phyloP scores from a whole-genome alignment of 352 stramenopile species.

The Ochromonadaceae sp. region DNA sequence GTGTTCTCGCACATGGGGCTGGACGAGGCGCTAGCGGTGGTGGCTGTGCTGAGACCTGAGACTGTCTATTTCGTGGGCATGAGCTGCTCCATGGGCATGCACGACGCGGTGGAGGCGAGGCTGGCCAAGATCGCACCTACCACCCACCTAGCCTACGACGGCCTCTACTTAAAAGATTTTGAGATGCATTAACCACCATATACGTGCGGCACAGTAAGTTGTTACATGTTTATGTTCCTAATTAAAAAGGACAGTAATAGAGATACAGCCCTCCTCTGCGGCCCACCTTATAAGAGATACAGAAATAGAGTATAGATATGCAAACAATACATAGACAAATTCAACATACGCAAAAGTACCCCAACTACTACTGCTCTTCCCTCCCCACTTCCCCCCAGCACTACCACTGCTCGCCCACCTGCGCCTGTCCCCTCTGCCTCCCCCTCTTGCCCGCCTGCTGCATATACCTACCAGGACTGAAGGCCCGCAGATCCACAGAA shows the following conservation, averaged over 20 bases:
- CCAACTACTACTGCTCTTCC: no score
- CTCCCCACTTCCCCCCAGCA: no score
- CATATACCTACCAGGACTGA: conserved; percentile 31
- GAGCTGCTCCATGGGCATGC: conserved; percentile 9
- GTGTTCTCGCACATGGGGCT: conserved; percentile 17
- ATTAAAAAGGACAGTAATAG: no score
- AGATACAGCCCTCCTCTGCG: no score
- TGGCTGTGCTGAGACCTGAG: neutral
- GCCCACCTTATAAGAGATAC: no score
- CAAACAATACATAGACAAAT: no score
- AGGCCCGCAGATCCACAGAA: conserved; percentile 25
- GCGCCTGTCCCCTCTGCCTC: conserved; percentile 6
- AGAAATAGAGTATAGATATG: no score
- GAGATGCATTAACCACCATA: no score
- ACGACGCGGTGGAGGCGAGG: conserved; percentile 17
- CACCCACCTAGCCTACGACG: conserved; percentile 5
- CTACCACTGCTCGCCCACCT: conserved; percentile 32
- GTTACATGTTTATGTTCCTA: no score
- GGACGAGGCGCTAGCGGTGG: conserved; percentile 9
- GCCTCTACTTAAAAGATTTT: neutral
- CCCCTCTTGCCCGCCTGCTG: neutral
- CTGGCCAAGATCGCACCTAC: neutral
- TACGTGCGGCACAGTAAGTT: no score
- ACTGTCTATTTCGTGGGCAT: conserved; percentile 16
- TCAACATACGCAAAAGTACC: no score